These are phyloP conservation scores for Sungouiella thailandica DNA, from an alignment of 805 yeast genomes.

Conservation along the genomic window DNA sequence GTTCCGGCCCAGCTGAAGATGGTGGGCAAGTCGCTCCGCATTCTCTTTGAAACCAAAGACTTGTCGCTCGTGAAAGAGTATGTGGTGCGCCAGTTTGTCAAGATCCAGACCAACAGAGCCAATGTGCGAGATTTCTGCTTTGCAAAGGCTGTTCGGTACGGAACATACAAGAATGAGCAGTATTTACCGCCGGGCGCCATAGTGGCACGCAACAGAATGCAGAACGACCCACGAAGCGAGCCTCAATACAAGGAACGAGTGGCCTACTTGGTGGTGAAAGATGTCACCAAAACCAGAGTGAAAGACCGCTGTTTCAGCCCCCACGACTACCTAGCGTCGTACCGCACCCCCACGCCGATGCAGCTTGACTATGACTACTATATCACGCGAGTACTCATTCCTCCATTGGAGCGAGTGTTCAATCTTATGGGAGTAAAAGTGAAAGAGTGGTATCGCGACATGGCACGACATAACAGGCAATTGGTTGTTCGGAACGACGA, in stretches of 20 bases:
- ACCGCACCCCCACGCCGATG: slow-evolving; percentile 25
- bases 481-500: slow-evolving; percentile 6
- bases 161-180: slow-evolving; percentile 68
- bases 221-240: slow-evolving; percentile 63
- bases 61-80: slow-evolving; percentile 65
- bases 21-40: slow-evolving; percentile 61
- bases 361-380: slow-evolving; percentile 80
- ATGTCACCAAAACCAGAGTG: slow-evolving; percentile 50
- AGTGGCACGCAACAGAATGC: slow-evolving; percentile 59
- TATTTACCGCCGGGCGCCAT: slow-evolving; percentile 90
- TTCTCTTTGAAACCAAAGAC: slow-evolving; percentile 68
- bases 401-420: slow-evolving; percentile 84
- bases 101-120: slow-evolving; percentile 58
- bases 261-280: slow-evolving; percentile 73
- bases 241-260: slow-evolving; percentile 90
- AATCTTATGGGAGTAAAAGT: slow-evolving; percentile 80
- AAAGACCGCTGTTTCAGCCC: slow-evolving; percentile 81
- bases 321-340: slow-evolving; percentile 52
- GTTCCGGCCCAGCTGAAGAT: slow-evolving; percentile 87
- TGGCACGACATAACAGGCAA: slow-evolving; percentile 42
- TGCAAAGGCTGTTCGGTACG: slow-evolving; percentile 83
- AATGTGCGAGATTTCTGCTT: slow-evolving; percentile 82
- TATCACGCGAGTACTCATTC: slow-evolving; percentile 75
- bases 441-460: slow-evolving; percentile 64
- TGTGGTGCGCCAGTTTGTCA: slow-evolving; percentile 60